Conservation (phyloP, 1,284 basidiomycete species). For the Trametes pubescens region DNA sequence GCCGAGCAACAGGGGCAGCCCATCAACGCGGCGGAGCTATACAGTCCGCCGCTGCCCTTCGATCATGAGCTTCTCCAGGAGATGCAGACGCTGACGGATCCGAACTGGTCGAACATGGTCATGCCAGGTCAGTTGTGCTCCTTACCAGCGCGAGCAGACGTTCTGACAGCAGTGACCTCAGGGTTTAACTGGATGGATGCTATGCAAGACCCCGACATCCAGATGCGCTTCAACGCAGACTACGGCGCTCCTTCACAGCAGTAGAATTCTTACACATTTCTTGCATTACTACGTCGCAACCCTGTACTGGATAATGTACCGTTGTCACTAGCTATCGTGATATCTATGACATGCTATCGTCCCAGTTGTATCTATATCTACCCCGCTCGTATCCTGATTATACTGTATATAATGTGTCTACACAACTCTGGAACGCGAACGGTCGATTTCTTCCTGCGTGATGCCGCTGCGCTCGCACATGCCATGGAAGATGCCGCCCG, state of each 20-base stretch:
- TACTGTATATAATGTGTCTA: constrained; percentile 7
- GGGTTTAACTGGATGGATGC: constrained; percentile 43
- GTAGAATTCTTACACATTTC: neutral
- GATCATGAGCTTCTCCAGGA: constrained; percentile 68
- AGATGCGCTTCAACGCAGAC: constrained; percentile 28
- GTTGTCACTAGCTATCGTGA: constrained; percentile 15
- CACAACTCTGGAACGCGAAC: constrained; percentile 32
- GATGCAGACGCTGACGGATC: constrained; percentile 62
- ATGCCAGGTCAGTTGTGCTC: constrained; percentile 54
- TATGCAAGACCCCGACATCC: constrained; percentile 30
- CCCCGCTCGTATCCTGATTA: neutral
- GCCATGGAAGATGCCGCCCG: constrained; percentile 67
- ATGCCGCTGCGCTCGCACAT: constrained; percentile 74
- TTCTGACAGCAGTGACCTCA: constrained; percentile 8
- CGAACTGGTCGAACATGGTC: constrained; percentile 60
- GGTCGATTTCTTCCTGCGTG: constrained; percentile 58
- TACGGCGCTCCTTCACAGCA: constrained; percentile 2
- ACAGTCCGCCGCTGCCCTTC: constrained; percentile 62
- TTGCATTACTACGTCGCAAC: constrained; percentile 3
- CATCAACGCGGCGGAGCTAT: constrained; percentile 51
- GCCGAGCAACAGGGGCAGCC: constrained; percentile 27
- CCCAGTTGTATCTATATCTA: constrained; percentile 26
- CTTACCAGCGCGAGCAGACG: neutral
- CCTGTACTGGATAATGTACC: constrained; percentile 14
- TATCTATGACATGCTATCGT: constrained; percentile 18